phyloP scores from a whole-genome alignment of 2,329 filamentous ascomycete genomes.

The Colletotrichum simmondsii region DNA sequence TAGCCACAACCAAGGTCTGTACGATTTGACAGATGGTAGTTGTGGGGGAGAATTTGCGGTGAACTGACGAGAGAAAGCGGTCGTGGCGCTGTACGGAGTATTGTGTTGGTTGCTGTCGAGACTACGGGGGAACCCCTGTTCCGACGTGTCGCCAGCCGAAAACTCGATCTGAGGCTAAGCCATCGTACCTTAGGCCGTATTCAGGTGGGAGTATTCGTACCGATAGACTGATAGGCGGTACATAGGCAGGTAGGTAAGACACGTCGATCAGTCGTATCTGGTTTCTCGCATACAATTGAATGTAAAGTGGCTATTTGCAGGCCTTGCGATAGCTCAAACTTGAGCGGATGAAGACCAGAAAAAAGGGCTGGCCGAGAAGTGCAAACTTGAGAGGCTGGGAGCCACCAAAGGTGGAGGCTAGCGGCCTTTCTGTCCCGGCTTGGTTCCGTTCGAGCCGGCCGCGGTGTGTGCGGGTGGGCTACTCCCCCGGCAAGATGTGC shows the following conservation, averaged over 20 bases:
- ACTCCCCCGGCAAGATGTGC: background rate
- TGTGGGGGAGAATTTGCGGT: background rate
- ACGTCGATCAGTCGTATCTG: background rate
- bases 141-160: background rate
- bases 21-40: background rate
- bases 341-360: background rate
- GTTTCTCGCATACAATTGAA: background rate
- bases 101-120: background rate
- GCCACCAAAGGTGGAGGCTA: background rate
- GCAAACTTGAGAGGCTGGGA: slow-evolving; percentile 1
- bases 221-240: background rate
- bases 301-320: background rate
- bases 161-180: background rate
- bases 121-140: slow-evolving; percentile 4
- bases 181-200: background rate
- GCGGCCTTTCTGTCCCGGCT: slow-evolving; percentile 26
- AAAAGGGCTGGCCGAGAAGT: background rate
- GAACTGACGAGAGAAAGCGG: background rate
- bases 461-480: background rate
- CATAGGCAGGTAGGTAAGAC: background rate
- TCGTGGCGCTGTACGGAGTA: too few relatives aligned
- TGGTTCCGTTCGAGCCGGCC: slow-evolving; percentile 11
- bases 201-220: background rate
- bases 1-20: background rate
- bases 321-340: background rate